phyloP scores from a whole-genome alignment of 192 early-diverging fungal species.

The Piromyces finnis region DNA sequence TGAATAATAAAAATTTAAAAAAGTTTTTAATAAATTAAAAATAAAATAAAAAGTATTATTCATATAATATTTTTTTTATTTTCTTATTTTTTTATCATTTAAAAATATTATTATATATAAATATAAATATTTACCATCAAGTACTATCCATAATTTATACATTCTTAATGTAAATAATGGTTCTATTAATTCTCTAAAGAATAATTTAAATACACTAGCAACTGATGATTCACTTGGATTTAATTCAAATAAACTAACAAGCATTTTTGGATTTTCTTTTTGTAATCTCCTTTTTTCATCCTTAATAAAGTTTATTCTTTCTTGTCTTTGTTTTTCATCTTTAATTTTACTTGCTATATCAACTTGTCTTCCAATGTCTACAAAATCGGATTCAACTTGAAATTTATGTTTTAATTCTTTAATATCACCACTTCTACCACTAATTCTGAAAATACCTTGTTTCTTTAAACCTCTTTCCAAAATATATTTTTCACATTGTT shows the following conservation, averaged over 20 bases:
- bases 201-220: not conserved
- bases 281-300: not conserved
- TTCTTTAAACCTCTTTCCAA: not conserved
- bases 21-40: not conserved
- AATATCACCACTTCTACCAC: not conserved
- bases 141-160: not conserved
- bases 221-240: not conserved
- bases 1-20: no score
- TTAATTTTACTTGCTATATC: not conserved
- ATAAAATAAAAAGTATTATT: no score
- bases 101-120: no score
- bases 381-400: not conserved
- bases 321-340: not conserved
- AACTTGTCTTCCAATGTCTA: not conserved
- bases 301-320: not conserved
- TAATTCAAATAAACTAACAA: not conserved
- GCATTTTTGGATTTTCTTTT: not conserved
- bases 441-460: not conserved
- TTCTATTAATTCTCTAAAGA: not conserved
- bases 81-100: no score
- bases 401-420: not conserved
- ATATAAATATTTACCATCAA: not conserved
- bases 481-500: not conserved
- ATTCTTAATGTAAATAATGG: not conserved
- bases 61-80: no score